These are phyloP conservation scores for Taxillus chinensis DNA, from an alignment of 164 flowering plant species.

Conservation along the genomic window DNA sequence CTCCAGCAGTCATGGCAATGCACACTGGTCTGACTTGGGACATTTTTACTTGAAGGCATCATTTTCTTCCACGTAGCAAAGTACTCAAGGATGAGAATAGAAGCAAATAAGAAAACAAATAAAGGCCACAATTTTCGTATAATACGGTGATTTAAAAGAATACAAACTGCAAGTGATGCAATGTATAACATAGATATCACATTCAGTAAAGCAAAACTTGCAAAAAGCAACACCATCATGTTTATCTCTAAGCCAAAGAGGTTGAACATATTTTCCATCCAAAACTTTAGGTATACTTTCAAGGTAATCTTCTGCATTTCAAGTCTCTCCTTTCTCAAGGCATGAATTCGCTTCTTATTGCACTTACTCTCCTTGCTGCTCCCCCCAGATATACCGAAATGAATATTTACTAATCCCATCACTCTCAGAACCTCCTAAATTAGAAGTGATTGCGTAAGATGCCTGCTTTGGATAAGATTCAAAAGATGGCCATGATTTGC, in stretches of 20 bases:
- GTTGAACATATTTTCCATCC: conserved; percentile 6
- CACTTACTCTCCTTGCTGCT: conserved; percentile 1
- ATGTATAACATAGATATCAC: neutral
- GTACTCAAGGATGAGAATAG: conserved; percentile 4
- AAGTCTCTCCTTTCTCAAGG: conserved; percentile 1
- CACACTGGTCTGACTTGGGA: neutral
- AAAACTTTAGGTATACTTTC: conserved; percentile 2
- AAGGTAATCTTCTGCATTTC: conserved; percentile 7
- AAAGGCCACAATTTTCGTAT: conserved; percentile 5
- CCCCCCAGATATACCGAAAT: neutral
- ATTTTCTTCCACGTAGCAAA: conserved; percentile 1
- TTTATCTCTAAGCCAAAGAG: conserved; percentile 5
- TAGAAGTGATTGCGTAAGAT: neutral
- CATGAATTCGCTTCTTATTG: conserved; percentile 4
- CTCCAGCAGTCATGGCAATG: conserved; percentile 5
- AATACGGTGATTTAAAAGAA: conserved; percentile 4
- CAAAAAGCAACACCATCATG: conserved; percentile 4
- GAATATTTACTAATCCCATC: neutral
- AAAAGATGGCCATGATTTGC: conserved; percentile 3
- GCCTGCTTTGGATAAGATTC: neutral
- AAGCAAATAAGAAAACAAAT: neutral
- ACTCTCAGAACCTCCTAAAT: neutral
- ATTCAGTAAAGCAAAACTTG: conserved; percentile 3
- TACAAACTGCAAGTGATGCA: conserved; percentile 3
- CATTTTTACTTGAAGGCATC: neutral